Evolutionary conservation across 140 eudicot genomes (phyloP).

Genomic region (Anethum foeniculum): DNA sequence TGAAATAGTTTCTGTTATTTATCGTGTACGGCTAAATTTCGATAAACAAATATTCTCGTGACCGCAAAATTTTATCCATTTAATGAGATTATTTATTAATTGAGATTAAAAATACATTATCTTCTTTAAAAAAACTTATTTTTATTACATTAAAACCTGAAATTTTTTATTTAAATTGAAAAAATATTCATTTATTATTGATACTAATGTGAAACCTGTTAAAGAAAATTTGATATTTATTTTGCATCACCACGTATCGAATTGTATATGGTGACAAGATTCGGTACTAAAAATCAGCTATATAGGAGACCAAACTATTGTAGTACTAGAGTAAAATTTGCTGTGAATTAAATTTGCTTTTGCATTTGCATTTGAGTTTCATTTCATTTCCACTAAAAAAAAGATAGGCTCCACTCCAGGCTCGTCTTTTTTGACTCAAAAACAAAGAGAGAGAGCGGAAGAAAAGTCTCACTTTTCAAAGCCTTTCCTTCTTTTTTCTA

Average conservation of each 20-base stretch:
- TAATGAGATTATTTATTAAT: too few species aligned
- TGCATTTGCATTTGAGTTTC: constrained; percentile 30
- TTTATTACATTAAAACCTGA: too few species aligned
- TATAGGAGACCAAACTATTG: not conserved
- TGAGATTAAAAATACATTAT: too few species aligned
- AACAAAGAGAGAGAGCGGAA: constrained; percentile 16
- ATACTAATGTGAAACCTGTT: too few species aligned
- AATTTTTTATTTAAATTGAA: too few species aligned
- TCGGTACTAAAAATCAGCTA: not conserved
- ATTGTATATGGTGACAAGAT: not conserved
- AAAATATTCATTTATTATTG: too few species aligned
- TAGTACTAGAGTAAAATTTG: not conserved
- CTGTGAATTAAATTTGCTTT: not conserved
- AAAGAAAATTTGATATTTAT: too few species aligned
- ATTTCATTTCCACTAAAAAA: constrained; percentile 6
- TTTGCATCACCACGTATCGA: not conserved
- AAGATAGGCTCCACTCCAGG: constrained; percentile 7
- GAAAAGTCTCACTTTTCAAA: constrained; percentile 12
- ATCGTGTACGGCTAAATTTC: too few species aligned
- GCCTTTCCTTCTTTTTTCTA: constrained; percentile 19
- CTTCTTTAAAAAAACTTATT: too few species aligned
- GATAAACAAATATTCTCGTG: too few species aligned
- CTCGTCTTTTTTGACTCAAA: constrained; percentile 32
- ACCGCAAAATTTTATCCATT: too few species aligned
- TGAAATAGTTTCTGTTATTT: too few species aligned